phyloP scores from a whole-genome alignment of 192 early-diverging fungal species.

The Coemansia sp. region DNA sequence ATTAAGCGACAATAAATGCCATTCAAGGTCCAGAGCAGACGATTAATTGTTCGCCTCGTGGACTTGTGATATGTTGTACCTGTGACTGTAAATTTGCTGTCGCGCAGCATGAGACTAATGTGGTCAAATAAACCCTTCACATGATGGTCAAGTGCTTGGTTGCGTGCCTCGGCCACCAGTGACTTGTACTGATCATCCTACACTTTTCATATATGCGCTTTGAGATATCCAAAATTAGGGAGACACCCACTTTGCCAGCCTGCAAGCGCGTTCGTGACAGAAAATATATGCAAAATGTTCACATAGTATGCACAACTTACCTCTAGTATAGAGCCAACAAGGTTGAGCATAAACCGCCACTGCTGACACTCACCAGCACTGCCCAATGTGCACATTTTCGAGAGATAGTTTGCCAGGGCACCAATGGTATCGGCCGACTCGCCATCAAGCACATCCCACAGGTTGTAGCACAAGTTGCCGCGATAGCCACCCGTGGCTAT shows the following conservation, averaged over 20 bases:
- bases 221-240: too few relatives aligned
- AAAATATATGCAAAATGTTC: not conserved
- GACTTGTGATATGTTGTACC: not conserved
- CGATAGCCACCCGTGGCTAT: slow-evolving; percentile 14
- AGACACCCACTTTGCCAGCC: too few relatives aligned
- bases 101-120: slow-evolving; percentile 8
- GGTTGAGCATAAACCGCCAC: slow-evolving; percentile 28
- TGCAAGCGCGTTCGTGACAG: not conserved
- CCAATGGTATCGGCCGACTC: slow-evolving; percentile 5
- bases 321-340: slow-evolving; percentile 26
- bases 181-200: slow-evolving; percentile 35
- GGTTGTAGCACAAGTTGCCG: slow-evolving; percentile 29
- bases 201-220: not conserved
- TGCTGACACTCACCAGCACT: slow-evolving; percentile 17
- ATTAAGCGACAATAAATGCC: not conserved
- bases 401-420: slow-evolving; percentile 13
- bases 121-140: slow-evolving; percentile 33
- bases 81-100: not conserved
- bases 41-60: too few relatives aligned
- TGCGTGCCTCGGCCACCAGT: slow-evolving; percentile 28
- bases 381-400: slow-evolving; percentile 7
- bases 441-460: slow-evolving; percentile 34
- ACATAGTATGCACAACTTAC: slow-evolving; percentile 9
- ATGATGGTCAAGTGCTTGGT: slow-evolving; percentile 37
- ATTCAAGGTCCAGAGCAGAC: not conserved